Base-by-base conservation (phyloP, 352 stramenopile species). In the Phytophthora multivora region DNA sequence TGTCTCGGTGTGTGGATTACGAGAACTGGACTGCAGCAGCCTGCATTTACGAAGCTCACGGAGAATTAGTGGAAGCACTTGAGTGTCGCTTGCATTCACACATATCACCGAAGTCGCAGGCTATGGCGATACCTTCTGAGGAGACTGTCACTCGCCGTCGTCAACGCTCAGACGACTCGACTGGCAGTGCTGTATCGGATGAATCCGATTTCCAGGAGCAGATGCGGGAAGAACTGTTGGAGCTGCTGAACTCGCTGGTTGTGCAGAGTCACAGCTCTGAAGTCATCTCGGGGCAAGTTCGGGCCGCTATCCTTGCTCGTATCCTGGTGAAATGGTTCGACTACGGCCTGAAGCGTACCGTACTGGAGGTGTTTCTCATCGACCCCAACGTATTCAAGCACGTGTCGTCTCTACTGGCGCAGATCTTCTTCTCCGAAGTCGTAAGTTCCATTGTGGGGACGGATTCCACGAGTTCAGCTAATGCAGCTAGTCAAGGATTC, bases 271-370 rank as follows among this genome's bases (percentile, higher is more conserved):
- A 73, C 33, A 71, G 43, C 35, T 73, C 67, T 6, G 31, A 67
- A 19, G 33, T 59, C 38, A 77, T 79, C 39, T 75, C 71, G 1
- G 69, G 72, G 13, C 59, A 73, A 36, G 79, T 85, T 31, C 75
- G 83, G 4, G 80, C 78, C 0, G 81, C 83, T 25, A 92, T 96
- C 38, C 70, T 96, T 18, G 79, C 87, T 23, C 83, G 87, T 12
- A 62, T 96, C 15, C 51, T 96, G 2, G 79, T 94, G 16, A 93
- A 94, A 54, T 96, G 87, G 87, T 91, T 91, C 42, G 83, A 93
- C 16, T 93, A 88, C 43, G 79, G 73, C 12, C 56, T 94, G 10
- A 49, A 79, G 5, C 72, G 68, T 18, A 70, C 71, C 2, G 79
- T 83, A 16, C 65, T 96, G 8, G 87, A 96, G 49, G 69, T 77